Evolutionary conservation across 2,329 filamentous ascomycete species (phyloP).

Genomic region (Cucurbitaria berberidis): DNA sequence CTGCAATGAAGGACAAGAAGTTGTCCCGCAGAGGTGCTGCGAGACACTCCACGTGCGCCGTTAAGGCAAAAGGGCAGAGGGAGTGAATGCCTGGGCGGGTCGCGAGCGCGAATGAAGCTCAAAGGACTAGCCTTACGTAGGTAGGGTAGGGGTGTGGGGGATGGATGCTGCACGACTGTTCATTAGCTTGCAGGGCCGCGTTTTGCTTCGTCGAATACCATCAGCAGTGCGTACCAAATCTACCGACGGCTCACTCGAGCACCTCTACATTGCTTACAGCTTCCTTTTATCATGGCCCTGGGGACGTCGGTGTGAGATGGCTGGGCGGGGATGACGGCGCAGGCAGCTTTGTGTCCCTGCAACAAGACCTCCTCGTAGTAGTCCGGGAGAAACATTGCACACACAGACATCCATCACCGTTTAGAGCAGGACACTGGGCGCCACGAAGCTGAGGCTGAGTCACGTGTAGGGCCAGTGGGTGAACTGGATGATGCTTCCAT

Average conservation of each 20-base stretch:
- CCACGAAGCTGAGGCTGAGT: conserved; percentile 11
- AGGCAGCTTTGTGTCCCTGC: conserved; percentile 1
- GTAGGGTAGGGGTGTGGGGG: conserved; percentile 23
- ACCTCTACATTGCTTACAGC: conserved; percentile 11
- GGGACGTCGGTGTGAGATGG: conserved; percentile 1
- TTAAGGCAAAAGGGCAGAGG: conserved; percentile 19
- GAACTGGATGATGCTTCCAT: background rate
- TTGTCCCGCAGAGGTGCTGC: conserved; percentile 29
- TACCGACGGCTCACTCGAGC: conserved; percentile 7
- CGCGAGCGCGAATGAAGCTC: conserved; percentile 29
- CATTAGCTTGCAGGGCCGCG: conserved; percentile 7
- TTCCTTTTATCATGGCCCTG: background rate
- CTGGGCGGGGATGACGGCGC: conserved; percentile 2
- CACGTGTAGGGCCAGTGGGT: conserved; percentile 5
- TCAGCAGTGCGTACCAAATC: conserved; percentile 12
- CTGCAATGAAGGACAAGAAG: conserved; percentile 23
- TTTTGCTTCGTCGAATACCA: conserved; percentile 1
- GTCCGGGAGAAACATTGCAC: background rate
- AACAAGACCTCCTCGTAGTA: background rate
- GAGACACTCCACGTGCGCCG: conserved; percentile 19
- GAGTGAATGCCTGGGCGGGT: conserved; percentile 26
- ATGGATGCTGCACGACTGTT: conserved; percentile 15
- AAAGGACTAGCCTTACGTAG: conserved; percentile 23
- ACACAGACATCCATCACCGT: background rate
- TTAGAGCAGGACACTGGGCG: conserved; percentile 1